phyloP scores from a whole-genome alignment of 2,329 filamentous ascomycete genomes.

The Cercospora citrullina region DNA sequence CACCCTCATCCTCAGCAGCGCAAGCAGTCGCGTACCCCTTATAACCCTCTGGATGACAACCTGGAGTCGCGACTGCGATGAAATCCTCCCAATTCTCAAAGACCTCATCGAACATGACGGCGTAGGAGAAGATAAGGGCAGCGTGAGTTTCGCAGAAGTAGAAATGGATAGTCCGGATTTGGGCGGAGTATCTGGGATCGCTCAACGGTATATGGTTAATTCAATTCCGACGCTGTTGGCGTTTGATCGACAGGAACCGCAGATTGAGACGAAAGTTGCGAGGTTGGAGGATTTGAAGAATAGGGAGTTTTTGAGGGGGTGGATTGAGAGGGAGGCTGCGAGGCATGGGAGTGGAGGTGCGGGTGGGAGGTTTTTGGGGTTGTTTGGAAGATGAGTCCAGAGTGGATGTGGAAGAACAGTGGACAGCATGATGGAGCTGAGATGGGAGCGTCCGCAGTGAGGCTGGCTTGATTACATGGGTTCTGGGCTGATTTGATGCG shows the following conservation, averaged over 20 bases:
- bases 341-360: slow-evolving; percentile 49
- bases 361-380: slow-evolving; percentile 44
- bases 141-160: slow-evolving; percentile 51
- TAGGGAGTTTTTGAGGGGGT: slow-evolving; percentile 46
- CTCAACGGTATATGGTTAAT: slow-evolving; percentile 47
- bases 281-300: slow-evolving; percentile 49
- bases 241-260: slow-evolving; percentile 53
- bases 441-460: background rate
- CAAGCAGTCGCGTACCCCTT: slow-evolving; percentile 46
- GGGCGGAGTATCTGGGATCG: slow-evolving; percentile 40
- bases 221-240: slow-evolving; percentile 52
- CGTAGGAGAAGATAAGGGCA: slow-evolving; percentile 48
- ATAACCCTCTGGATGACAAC: slow-evolving; percentile 54
- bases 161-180: slow-evolving; percentile 50
- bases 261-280: slow-evolving; percentile 49
- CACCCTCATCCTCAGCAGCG: slow-evolving; percentile 50
- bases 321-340: slow-evolving; percentile 51
- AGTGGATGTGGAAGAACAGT: background rate
- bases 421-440: background rate
- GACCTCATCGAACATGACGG: slow-evolving; percentile 47
- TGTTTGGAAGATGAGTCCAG: slow-evolving; percentile 31
- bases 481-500: background rate
- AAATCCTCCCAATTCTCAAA: slow-evolving; percentile 46
- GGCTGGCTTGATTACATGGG: background rate
- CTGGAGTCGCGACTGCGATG: slow-evolving; percentile 49